Conservation (phyloP, 179 eudicot species). For the Dionaea muscipula region DNA sequence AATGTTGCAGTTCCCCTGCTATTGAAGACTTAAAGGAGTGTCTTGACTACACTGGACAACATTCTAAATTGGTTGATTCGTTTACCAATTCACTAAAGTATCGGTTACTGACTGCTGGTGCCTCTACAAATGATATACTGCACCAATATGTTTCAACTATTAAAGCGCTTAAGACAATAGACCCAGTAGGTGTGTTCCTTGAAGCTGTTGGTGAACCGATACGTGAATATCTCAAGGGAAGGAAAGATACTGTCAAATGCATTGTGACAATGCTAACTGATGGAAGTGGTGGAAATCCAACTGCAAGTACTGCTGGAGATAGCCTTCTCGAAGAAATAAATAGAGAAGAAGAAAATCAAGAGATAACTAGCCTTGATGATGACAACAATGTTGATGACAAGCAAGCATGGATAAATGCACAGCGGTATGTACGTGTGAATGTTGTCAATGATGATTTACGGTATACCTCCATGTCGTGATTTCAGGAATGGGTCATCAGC, state of each 20-base stretch:
- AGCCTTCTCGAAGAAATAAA: slow-evolving; percentile 98
- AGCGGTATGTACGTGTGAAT: slow-evolving; percentile 38
- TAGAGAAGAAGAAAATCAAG: slow-evolving; percentile 93
- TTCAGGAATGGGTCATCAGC: too few relatives aligned
- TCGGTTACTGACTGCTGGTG: slow-evolving; percentile 93
- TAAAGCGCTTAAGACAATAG: slow-evolving; percentile 89
- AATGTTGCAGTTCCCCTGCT: slow-evolving; percentile 77
- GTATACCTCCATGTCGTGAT: background rate
- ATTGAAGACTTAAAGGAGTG: slow-evolving; percentile 93
- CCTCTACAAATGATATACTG: slow-evolving; percentile 88
- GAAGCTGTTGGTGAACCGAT: slow-evolving; percentile 99
- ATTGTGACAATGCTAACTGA: slow-evolving; percentile 98
- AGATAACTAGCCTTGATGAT: slow-evolving; percentile 51
- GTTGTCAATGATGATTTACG: background rate
- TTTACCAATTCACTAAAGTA: slow-evolving; percentile 75
- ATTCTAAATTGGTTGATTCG: slow-evolving; percentile 88
- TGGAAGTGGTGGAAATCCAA: slow-evolving; percentile 71
- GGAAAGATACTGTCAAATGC: slow-evolving; percentile 95
- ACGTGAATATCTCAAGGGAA: slow-evolving; percentile 83
- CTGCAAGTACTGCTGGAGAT: slow-evolving; percentile 69
- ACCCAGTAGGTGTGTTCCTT: slow-evolving; percentile 92
- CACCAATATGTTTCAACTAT: slow-evolving; percentile 96
- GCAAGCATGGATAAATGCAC: slow-evolving; percentile 89
- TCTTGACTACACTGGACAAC: slow-evolving; percentile 96
- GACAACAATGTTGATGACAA: slow-evolving; percentile 66